A percentile compares a stretch with the other conserved stretches of the same genome.
Conservation (phyloP, 2,329 filamentous ascomycete genomes). For the Sarocladium kiliense region DNA sequence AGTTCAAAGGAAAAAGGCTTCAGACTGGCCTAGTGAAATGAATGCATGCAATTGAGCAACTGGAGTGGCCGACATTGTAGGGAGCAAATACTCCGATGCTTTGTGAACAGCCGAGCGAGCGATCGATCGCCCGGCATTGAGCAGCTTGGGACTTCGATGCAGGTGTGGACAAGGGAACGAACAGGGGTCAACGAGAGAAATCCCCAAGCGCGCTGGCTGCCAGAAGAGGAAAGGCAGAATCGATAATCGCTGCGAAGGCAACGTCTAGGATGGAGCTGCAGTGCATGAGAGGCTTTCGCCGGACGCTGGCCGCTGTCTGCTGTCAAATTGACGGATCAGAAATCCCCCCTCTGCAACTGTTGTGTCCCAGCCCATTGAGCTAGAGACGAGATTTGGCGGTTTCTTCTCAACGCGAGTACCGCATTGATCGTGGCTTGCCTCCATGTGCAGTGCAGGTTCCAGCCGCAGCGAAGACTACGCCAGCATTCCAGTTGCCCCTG, state of each 20-base stretch:
- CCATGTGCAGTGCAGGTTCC: not conserved
- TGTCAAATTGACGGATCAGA: too few species aligned
- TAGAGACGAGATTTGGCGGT: too few species aligned
- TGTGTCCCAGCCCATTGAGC: too few species aligned
- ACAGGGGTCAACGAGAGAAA: not conserved
- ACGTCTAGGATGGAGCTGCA: too few species aligned
- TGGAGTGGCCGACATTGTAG: not conserved
- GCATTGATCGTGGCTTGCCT: not conserved
- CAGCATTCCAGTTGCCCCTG: too few species aligned
- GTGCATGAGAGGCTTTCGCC: not conserved
- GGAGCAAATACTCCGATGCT: too few species aligned
- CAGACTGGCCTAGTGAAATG: too few species aligned
- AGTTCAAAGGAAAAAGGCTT: too few species aligned
- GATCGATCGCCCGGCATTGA: not conserved
- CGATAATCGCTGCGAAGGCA: not conserved
- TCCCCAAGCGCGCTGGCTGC: not conserved
- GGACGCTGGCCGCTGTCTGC: not conserved
- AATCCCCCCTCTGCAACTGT: not conserved
- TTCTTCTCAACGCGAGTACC: too few species aligned
- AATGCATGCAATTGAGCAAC: too few species aligned
- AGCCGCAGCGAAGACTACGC: too few species aligned
- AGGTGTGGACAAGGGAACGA: not conserved
- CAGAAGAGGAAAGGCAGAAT: not conserved
- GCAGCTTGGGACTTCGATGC: not conserved
- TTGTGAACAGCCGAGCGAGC: not conserved